Evolutionary conservation across 1,139 yeast genomes (phyloP).

Genomic region (Suhomyces kunorum): DNA sequence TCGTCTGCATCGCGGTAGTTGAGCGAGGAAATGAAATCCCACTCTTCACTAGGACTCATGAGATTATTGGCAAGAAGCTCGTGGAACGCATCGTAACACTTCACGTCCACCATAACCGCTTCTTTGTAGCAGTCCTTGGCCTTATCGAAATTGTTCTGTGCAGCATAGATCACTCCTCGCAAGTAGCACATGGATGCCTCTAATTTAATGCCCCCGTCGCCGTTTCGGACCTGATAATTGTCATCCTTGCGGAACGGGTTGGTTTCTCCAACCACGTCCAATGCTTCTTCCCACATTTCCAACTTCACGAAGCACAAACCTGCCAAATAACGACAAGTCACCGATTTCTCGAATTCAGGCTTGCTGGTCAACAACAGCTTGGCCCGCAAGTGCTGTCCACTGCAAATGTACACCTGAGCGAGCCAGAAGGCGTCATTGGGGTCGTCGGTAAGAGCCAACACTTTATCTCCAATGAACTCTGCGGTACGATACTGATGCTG

Average conservation of each 20-base stretch:
- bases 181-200: slow-evolving; percentile 87
- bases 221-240: slow-evolving; percentile 41
- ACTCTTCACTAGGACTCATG: slow-evolving; percentile 82
- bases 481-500: slow-evolving; percentile 93
- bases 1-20: slow-evolving; percentile 78
- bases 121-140: slow-evolving; percentile 90
- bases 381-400: slow-evolving; percentile 80
- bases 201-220: slow-evolving; percentile 77
- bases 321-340: slow-evolving; percentile 80
- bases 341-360: slow-evolving; percentile 45
- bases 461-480: slow-evolving; percentile 88
- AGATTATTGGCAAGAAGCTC: slow-evolving; percentile 73
- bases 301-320: slow-evolving; percentile 73
- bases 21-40: slow-evolving; percentile 70
- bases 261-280: slow-evolving; percentile 80
- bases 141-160: slow-evolving; percentile 78
- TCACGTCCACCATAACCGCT: slow-evolving; percentile 84
- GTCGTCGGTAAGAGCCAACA: slow-evolving; percentile 75
- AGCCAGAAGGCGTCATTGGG: slow-evolving; percentile 96
- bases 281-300: slow-evolving; percentile 85
- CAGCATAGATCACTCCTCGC: slow-evolving; percentile 80
- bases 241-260: slow-evolving; percentile 63
- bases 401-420: slow-evolving; percentile 80
- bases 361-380: slow-evolving; percentile 56
- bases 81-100: slow-evolving; percentile 91